phyloP scores from a whole-genome alignment of 1,284 basidiomycete species.

The Fomitopsis pinicola region DNA sequence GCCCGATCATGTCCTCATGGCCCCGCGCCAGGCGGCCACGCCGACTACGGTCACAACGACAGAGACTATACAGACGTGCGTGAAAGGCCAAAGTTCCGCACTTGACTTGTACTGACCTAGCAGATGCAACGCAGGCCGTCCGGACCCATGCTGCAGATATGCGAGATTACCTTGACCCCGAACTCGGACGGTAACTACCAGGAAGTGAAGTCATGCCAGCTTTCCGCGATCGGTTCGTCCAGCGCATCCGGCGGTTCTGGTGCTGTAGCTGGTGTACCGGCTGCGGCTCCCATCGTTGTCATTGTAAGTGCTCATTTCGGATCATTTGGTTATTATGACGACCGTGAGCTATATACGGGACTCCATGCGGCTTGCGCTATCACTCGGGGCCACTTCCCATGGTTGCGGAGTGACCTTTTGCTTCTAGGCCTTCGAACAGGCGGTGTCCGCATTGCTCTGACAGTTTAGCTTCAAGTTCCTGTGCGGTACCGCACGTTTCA shows the following conservation, averaged over 20 bases:
- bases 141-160: conserved; percentile 58
- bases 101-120: neutral
- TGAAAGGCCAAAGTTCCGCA: conserved; percentile 5
- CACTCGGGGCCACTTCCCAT: no score
- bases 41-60: conserved; percentile 28
- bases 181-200: conserved; percentile 45
- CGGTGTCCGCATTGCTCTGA: no score
- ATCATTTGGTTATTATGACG: neutral
- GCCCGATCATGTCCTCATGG: conserved; percentile 17
- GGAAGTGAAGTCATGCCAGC: conserved; percentile 55
- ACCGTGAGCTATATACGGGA: neutral
- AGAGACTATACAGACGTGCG: conserved; percentile 31
- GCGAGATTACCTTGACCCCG: conserved; percentile 59
- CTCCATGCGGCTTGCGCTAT: neutral
- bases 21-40: conserved; percentile 16
- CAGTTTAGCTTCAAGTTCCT: no score
- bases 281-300: conserved; percentile 2
- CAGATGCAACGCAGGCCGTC: neutral
- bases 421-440: no score
- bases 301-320: neutral
- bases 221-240: conserved; percentile 27
- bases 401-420: no score
- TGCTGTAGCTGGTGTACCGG: conserved; percentile 4
- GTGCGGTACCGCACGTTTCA: no score
- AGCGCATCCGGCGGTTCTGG: conserved; percentile 10